A percentile compares a stretch with the other conserved stretches of the same genome.
phyloP scores from a whole-genome alignment of 345 rosid genomes.

The Camelina hispida region DNA sequence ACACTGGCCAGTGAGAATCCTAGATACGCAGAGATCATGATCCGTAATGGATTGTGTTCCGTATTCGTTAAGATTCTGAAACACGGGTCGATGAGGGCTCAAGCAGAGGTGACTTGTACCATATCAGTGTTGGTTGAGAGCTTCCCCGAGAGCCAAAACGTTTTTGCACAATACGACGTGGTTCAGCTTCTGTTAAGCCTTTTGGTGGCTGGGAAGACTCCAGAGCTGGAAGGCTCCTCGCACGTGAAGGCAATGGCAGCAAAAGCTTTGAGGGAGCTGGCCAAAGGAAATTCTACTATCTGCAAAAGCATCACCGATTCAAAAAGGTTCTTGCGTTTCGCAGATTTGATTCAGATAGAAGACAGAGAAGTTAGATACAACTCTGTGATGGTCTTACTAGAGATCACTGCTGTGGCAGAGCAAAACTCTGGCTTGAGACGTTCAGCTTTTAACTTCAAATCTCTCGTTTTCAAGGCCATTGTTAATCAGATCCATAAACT shows the following conservation, averaged over 20 bases:
- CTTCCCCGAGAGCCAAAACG: conserved; percentile 69
- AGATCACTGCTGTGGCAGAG: conserved; percentile 79
- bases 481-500: conserved; percentile 64
- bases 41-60: conserved; percentile 58
- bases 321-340: conserved; percentile 66
- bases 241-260: conserved; percentile 85
- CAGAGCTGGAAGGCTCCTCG: conserved; percentile 62
- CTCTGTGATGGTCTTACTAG: conserved; percentile 79
- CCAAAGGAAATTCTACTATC: conserved; percentile 63
- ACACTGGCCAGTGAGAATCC: conserved; percentile 63
- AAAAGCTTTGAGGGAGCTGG: conserved; percentile 74
- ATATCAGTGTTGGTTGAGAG: conserved; percentile 61
- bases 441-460: conserved; percentile 79
- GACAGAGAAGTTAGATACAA: conserved; percentile 61
- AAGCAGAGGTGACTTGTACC: conserved; percentile 78
- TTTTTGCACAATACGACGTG: conserved; percentile 65
- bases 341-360: conserved; percentile 70
- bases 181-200: conserved; percentile 70
- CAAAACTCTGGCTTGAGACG: conserved; percentile 68
- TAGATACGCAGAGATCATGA: conserved; percentile 66
- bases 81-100: conserved; percentile 84
- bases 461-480: conserved; percentile 78
- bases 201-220: conserved; percentile 58
- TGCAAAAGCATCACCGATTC: conserved; percentile 86
- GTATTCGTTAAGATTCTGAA: conserved; percentile 71